Conservation (phyloP, 169 alveolate species). For the Cytauxzoon felis region DNA sequence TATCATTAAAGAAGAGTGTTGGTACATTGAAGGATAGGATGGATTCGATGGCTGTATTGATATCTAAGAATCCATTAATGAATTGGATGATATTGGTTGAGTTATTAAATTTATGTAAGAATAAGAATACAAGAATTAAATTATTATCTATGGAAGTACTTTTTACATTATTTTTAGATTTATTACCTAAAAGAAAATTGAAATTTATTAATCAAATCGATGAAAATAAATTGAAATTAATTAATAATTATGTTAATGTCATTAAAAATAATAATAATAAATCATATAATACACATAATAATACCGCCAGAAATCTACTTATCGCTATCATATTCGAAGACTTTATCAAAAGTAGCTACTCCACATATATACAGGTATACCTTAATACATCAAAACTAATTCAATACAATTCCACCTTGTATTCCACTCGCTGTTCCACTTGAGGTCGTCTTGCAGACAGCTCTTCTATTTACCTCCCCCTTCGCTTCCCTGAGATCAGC, state of each 20-base stretch:
- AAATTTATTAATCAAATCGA: conserved; percentile 41
- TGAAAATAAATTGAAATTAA: not conserved
- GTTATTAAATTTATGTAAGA: conserved; percentile 25
- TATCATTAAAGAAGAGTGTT: conserved; percentile 16
- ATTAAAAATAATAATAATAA: conserved; percentile 12
- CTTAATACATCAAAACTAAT: too few relatives aligned
- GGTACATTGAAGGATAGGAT: conserved; percentile 40
- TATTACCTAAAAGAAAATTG: conserved; percentile 46
- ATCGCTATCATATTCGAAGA: conserved; percentile 54
- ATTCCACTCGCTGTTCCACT: too few relatives aligned
- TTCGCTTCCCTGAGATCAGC: too few relatives aligned
- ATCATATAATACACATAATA: conserved; percentile 29
- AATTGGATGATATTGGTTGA: conserved; percentile 39
- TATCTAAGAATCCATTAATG: conserved; percentile 22
- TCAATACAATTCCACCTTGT: too few relatives aligned
- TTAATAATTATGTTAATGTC: too few relatives aligned
- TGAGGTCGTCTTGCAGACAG: too few relatives aligned
- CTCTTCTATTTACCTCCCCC: too few relatives aligned
- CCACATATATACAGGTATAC: conserved; percentile 55
- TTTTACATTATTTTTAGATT: conserved; percentile 42
- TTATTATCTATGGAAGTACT: conserved; percentile 30
- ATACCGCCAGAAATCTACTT: conserved; percentile 20
- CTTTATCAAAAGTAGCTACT: conserved; percentile 47
- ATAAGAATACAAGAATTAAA: conserved; percentile 39
- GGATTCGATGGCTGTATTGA: conserved; percentile 59